phyloP scores from a whole-genome alignment of 805 yeast genomes.

The Yamadazyma kitorensis region DNA sequence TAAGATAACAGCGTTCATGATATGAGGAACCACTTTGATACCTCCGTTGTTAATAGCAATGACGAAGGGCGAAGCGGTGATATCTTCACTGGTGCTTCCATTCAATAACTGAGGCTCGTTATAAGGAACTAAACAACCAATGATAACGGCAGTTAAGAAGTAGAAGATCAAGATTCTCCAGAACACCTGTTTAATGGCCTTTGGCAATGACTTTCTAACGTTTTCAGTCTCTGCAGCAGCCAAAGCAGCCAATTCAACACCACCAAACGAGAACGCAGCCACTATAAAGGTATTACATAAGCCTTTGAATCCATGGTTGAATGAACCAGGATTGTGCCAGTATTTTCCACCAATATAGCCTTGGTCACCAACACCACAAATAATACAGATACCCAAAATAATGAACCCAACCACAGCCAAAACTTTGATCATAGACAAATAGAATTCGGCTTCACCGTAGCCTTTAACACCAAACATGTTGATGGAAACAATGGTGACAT shows the following conservation, averaged over 20 bases:
- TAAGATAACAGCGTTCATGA: slow-evolving; percentile 72
- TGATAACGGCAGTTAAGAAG: slow-evolving; percentile 29
- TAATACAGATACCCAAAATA: slow-evolving; percentile 31
- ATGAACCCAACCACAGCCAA: slow-evolving; percentile 34
- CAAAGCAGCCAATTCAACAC: slow-evolving; percentile 34
- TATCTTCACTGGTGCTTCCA: slow-evolving; percentile 48
- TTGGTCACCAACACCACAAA: slow-evolving; percentile 34
- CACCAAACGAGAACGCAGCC: slow-evolving; percentile 34
- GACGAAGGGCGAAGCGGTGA: slow-evolving; percentile 72
- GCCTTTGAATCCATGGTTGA: slow-evolving; percentile 38
- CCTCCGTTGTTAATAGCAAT: slow-evolving; percentile 64
- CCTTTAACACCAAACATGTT: slow-evolving; percentile 37
- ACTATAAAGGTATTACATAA: slow-evolving; percentile 33
- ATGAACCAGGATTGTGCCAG: slow-evolving; percentile 35
- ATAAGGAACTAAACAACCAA: slow-evolving; percentile 51
- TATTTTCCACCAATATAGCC: slow-evolving; percentile 33
- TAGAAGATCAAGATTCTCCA: slow-evolving; percentile 44
- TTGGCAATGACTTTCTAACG: slow-evolving; percentile 38
- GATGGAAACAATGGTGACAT: slow-evolving; percentile 23
- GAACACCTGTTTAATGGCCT: slow-evolving; percentile 41
- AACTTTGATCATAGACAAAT: slow-evolving; percentile 30
- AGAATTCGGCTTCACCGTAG: slow-evolving; percentile 36
- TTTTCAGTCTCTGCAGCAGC: slow-evolving; percentile 41
- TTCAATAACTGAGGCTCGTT: slow-evolving; percentile 43
- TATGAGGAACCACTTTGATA: slow-evolving; percentile 63